Conservation (phyloP, 202 grass and related monocot species). For the Hordeum pubiflorum region DNA sequence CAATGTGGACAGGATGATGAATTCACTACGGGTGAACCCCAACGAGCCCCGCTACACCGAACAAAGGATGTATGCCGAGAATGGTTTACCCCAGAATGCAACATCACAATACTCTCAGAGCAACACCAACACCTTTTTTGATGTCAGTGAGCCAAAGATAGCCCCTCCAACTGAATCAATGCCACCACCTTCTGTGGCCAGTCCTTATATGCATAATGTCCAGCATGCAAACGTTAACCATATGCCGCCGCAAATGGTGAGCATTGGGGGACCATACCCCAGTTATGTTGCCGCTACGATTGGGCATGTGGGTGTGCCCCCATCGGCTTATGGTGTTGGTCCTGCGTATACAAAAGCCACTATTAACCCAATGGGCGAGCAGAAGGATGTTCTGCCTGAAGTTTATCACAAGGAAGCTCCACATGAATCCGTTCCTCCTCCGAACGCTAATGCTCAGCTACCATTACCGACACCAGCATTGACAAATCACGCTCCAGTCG, state of each 20-base stretch:
- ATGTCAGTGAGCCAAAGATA: slow-evolving; percentile 46
- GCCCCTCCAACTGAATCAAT: slow-evolving; percentile 37
- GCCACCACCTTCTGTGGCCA: slow-evolving; percentile 34
- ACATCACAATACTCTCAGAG: slow-evolving; percentile 35
- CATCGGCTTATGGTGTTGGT: slow-evolving; percentile 46
- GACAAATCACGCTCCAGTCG: slow-evolving; percentile 25
- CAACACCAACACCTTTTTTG: slow-evolving; percentile 52
- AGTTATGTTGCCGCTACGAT: slow-evolving; percentile 41
- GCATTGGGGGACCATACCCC: slow-evolving; percentile 52
- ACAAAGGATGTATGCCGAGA: slow-evolving; percentile 32
- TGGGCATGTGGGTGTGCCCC: slow-evolving; percentile 29
- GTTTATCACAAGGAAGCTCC: slow-evolving; percentile 44
- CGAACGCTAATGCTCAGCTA: slow-evolving; percentile 31
- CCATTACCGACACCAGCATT: slow-evolving; percentile 6
- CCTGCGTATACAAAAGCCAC: slow-evolving; percentile 41
- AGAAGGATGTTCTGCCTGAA: slow-evolving; percentile 38
- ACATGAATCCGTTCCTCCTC: slow-evolving; percentile 29
- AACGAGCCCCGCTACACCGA: slow-evolving; percentile 28
- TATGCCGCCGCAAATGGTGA: slow-evolving; percentile 52
- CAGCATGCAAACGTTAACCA: slow-evolving; percentile 49
- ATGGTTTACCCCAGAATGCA: slow-evolving; percentile 37
- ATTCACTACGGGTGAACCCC: slow-evolving; percentile 37
- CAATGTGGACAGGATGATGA: slow-evolving; percentile 64
- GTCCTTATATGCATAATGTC: slow-evolving; percentile 54
- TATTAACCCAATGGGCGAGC: slow-evolving; percentile 38